Base-by-base conservation (phyloP, 2,329 filamentous ascomycete genomes). In the Neopestalotiopsis clavispora region DNA sequence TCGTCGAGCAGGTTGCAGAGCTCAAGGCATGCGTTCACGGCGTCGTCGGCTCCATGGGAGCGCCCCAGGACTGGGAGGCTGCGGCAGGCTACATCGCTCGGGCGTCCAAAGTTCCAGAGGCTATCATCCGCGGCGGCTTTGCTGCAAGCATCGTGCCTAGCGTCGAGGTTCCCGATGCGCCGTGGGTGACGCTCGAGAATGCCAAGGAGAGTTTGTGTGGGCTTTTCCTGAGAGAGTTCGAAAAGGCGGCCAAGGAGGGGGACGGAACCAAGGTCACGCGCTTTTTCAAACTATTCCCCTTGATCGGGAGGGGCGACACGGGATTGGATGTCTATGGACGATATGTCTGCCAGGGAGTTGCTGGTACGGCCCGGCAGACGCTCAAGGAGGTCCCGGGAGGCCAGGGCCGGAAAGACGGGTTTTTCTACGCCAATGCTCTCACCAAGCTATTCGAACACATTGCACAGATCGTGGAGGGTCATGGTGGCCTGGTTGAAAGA, bases 61-160 rank as follows among this genome's bases (percentile, higher is more conserved):
- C 95, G 4, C 94, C 96, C 57, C 96, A 99, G 80, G 96, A 99
- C 83, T 99, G 96, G 96, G 96, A 99, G 81, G 96, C 94, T 3
- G 96, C 96, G 3, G 96, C 96, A 1, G 92, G 89, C 61, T 98
- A 98, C 80, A 87, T 99, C 69, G 90, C 92, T 71, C 89, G 95
- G 59, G 95, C 96, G 6, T 90, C 90, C 70, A 90, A 92, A 73
- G 90, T 99, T 13, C 95, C 95, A 0, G 87, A 90, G 65, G 86
- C 92, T 1, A 95, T 99, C 65, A 86, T 95, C 65, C 88, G 92
- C 73, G 94, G 96, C 32, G 88, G 90, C 17, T 99, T 99, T 78
- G 95, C 96, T 0, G 92, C 95, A 45, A 90, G 94, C 72, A 95
- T 97, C 77, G 96, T 99, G 9, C 96, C 96, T 0, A 98, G 94